A percentile compares a stretch with the other conserved stretches of the same genome.
Conservation (phyloP, 23 red algal species). For the Gracilariopsis chorda region DNA sequence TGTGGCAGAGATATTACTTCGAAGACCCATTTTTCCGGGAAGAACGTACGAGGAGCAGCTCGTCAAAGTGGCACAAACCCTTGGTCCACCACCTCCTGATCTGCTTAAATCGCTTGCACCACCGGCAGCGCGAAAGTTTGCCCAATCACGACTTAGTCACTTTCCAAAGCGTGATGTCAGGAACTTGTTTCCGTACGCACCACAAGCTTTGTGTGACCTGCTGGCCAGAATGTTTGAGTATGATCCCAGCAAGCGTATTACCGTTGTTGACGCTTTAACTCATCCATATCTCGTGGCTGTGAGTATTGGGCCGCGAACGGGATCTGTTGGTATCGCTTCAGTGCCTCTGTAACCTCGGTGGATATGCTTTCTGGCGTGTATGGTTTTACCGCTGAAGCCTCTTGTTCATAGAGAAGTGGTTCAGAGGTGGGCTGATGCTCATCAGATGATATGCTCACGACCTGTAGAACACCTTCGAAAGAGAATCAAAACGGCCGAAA, state of each 20-base stretch:
- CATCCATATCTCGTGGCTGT: slow-evolving; percentile 84
- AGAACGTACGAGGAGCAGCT: slow-evolving; percentile 75
- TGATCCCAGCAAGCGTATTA: slow-evolving; percentile 78
- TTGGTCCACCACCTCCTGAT: slow-evolving; percentile 57
- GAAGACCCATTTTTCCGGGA: slow-evolving; percentile 88
- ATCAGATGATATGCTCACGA: too few relatives aligned
- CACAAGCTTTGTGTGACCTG: slow-evolving; percentile 59
- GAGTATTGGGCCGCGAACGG: too few relatives aligned
- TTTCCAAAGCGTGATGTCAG: slow-evolving; percentile 61
- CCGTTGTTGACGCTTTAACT: slow-evolving; percentile 75
- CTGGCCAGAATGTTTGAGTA: slow-evolving; percentile 82
- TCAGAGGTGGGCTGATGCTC: too few relatives aligned
- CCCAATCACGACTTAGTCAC: slow-evolving; percentile 29
- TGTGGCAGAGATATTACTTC: slow-evolving; percentile 84
- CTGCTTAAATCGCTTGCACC: slow-evolving; percentile 48
- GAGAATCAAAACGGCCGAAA: too few relatives aligned
- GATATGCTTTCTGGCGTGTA: too few relatives aligned
- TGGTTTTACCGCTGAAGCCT: too few relatives aligned
- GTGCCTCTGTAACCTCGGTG: too few relatives aligned
- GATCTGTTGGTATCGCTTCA: too few relatives aligned
- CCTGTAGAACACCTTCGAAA: too few relatives aligned
- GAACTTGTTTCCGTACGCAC: slow-evolving; percentile 73
- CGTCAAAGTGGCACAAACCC: slow-evolving; percentile 63
- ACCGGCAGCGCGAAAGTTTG: slow-evolving; percentile 54
- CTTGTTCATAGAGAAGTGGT: too few relatives aligned